A percentile compares a stretch with the other conserved stretches of the same genome.
Evolutionary conservation across 2,329 filamentous ascomycete genomes (phyloP).

Genomic region (Ophiostoma piceae): DNA sequence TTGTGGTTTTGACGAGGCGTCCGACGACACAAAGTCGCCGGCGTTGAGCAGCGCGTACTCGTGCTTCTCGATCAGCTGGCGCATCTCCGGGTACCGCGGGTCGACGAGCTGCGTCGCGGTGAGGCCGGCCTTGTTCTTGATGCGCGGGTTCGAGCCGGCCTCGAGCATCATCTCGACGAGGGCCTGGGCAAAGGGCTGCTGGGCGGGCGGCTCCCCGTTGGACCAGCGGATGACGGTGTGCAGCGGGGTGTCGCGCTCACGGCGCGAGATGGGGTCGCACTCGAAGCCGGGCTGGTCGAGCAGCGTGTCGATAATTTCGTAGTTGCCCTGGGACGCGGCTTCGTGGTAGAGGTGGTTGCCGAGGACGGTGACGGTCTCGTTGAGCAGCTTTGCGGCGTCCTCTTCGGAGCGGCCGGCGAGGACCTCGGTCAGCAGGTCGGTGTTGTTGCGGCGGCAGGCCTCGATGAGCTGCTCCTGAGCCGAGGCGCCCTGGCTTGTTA

Average conservation of each 20-base stretch:
- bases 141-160: slow-evolving; percentile 58
- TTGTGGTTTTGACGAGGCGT: slow-evolving; percentile 24
- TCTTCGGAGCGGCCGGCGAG: slow-evolving; percentile 58
- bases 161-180: slow-evolving; percentile 78
- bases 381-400: slow-evolving; percentile 71
- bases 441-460: slow-evolving; percentile 89
- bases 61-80: slow-evolving; percentile 61
- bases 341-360: slow-evolving; percentile 88
- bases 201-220: slow-evolving; percentile 59
- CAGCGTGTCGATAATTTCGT: slow-evolving; percentile 75
- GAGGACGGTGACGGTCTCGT: slow-evolving; percentile 76
- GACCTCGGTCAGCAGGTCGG: slow-evolving; percentile 72
- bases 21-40: slow-evolving; percentile 48
- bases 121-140: slow-evolving; percentile 66
- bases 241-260: slow-evolving; percentile 71
- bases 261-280: slow-evolving; percentile 69
- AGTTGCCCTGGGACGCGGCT: slow-evolving; percentile 79
- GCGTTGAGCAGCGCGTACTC: slow-evolving; percentile 59
- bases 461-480: slow-evolving; percentile 82
- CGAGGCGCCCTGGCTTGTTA: slow-evolving; percentile 64
- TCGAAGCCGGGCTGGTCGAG: slow-evolving; percentile 81
- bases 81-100: slow-evolving; percentile 59
- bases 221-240: slow-evolving; percentile 74
- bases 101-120: slow-evolving; percentile 69
- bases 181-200: slow-evolving; percentile 59